These are phyloP conservation scores for Lizonia empirigonia DNA, from an alignment of 2,329 filamentous ascomycete genomes.

Conservation along the genomic window DNA sequence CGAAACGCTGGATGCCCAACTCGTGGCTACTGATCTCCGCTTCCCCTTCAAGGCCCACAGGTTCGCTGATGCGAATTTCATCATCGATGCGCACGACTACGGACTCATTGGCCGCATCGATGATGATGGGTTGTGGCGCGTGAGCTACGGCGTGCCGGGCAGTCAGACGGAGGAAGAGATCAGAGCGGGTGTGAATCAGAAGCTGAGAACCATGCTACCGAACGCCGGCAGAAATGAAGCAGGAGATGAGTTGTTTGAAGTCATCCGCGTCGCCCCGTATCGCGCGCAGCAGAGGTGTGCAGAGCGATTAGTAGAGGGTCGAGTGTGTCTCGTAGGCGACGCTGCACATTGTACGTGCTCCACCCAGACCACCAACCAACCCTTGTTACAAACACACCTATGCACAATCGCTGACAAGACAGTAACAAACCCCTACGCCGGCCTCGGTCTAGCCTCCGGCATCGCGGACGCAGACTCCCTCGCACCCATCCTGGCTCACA, in stretches of 20 bases:
- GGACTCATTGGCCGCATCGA: conserved; percentile 46
- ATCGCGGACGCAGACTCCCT: conserved; percentile 45
- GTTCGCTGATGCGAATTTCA: conserved; percentile 51
- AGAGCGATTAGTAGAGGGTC: conserved; percentile 37
- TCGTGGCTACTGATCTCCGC: conserved; percentile 48
- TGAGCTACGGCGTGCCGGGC: conserved; percentile 48
- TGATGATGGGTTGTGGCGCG: conserved; percentile 48
- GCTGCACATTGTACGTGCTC: conserved; percentile 45
- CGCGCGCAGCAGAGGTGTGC: conserved; percentile 51
- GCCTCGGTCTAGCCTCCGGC: conserved; percentile 43
- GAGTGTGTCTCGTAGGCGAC: conserved; percentile 48
- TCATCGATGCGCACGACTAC: conserved; percentile 47
- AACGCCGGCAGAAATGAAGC: conserved; percentile 25
- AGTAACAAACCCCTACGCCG: conserved; percentile 49
- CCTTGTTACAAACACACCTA: no score
- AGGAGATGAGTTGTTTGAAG: conserved; percentile 30
- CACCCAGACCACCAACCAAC: no score
- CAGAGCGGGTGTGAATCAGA: conserved; percentile 31
- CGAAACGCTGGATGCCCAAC: conserved; percentile 44
- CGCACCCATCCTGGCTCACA: conserved; percentile 32
- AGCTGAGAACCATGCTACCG: conserved; percentile 41
- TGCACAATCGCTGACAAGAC: no score
- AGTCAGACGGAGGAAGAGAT: conserved; percentile 41
- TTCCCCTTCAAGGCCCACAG: conserved; percentile 47
- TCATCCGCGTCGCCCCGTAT: conserved; percentile 48